Evolutionary conservation across 2,329 filamentous ascomycete genomes (phyloP), one percentile per base, ranked within the genome.

Genomic region (Clarireedia hainanense): DNA sequence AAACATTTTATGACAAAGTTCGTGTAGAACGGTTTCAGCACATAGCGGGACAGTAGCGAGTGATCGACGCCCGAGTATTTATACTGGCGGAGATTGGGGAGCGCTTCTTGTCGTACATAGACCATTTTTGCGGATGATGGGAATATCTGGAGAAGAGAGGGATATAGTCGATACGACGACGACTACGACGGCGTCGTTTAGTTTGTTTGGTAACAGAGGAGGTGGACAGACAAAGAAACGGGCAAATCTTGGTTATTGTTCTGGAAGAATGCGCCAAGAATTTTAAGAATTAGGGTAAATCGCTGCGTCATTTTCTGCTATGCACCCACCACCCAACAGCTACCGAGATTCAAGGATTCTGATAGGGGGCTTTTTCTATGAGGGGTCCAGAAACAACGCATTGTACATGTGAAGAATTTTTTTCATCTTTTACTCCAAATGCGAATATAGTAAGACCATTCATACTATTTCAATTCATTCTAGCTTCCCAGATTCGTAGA

Each of bases 1-100:
- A 99, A 97, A 74, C 86, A 87, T 61, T 92, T 85, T 76, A 99
- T 96, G 68, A 95, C 92, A 63, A 94, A 80, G 74, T 95, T 86
- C 68, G 85, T 95, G 78, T 97, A 99, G 75, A 97, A 99, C 6
- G 94, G 94, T 79, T 99, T 97, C 67, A 99, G 77, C 62, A 99
- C 82, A 76, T 96, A 97, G 72, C 86, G 89, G 62, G 91, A 96
- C 42, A 90, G 79, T 59, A 96, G 77, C 58, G 91, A 96, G 72
- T 88, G 88, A 74, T 99, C 94, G 67, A 97, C 88, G 56, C 83
- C 83, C 42, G 88, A 89, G 79, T 99, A 99, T 74, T 95, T 94
- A 84, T 99, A 99, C 73, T 91, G 81, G 73, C 88, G 89, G 66
- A 99, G 84, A 70, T 89, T 89, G 40, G 87, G 84, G 61, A 99